A percentile compares a stretch with the other conserved stretches of the same genome.
These are phyloP conservation scores for Anaeromyces robustus DNA, from an alignment of 192 early-diverging fungal species.

Conservation along the genomic window DNA sequence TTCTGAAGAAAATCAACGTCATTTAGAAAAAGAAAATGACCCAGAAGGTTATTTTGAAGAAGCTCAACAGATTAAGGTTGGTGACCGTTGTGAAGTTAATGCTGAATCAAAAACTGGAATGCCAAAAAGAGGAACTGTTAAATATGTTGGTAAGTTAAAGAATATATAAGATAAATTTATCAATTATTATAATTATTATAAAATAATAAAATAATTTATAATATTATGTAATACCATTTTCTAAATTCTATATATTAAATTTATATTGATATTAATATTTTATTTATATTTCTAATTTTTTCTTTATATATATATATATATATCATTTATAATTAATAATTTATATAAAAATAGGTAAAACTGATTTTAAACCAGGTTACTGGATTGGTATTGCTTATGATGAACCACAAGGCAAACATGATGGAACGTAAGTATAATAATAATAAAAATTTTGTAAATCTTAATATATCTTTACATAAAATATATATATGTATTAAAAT, in stretches of 20 bases:
- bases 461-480: background rate
- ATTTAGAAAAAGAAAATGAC: conserved; percentile 6
- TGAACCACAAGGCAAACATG: conserved; percentile 88
- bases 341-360: conserved; percentile 18
- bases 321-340: too few species aligned
- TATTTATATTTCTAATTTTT: too few species aligned
- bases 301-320: too few species aligned
- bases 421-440: conserved; percentile 45
- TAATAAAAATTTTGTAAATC: background rate
- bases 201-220: too few species aligned
- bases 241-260: too few species aligned
- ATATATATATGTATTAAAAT: background rate
- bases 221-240: too few species aligned
- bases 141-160: conserved; percentile 60
- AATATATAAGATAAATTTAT: too few species aligned
- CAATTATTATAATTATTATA: too few species aligned
- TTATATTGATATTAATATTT: too few species aligned
- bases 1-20: conserved; percentile 30
- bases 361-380: conserved; percentile 64
- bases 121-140: conserved; percentile 38
- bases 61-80: conserved; percentile 48
- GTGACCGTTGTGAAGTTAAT: conserved; percentile 69
- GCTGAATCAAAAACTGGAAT: conserved; percentile 24
- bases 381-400: conserved; percentile 95
- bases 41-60: conserved; percentile 39